Evolutionary conservation across 2,329 filamentous ascomycete species (phyloP).

Genomic region (Furcasterigmium furcatum): DNA sequence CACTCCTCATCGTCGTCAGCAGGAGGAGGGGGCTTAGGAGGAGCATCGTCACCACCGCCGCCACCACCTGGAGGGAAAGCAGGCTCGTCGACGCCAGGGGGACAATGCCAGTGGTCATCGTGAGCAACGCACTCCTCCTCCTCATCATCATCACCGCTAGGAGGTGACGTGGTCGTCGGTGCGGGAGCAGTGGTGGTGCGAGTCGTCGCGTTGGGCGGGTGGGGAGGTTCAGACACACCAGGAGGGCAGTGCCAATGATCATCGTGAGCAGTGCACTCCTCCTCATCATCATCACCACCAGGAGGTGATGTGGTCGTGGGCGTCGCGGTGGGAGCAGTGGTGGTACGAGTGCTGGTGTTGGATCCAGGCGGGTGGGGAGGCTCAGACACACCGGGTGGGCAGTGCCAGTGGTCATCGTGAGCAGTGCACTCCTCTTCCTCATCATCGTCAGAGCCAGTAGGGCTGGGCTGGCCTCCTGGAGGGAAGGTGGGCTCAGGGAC

Average conservation of each 20-base stretch:
- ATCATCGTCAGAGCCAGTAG: not conserved
- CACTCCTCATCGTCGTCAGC: not conserved
- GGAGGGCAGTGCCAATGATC: conserved; percentile 10
- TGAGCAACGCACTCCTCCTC: too few relatives aligned
- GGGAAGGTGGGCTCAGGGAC: conserved; percentile 3
- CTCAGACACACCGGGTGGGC: conserved; percentile 5
- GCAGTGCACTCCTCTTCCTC: too few relatives aligned
- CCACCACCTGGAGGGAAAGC: not conserved
- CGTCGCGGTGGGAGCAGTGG: not conserved
- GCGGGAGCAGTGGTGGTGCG: not conserved
- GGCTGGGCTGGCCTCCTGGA: not conserved
- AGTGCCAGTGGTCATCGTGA: too few relatives aligned
- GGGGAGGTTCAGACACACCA: not conserved
- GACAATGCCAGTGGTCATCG: conserved; percentile 13
- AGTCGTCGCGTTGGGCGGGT: not conserved
- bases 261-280: too few relatives aligned
- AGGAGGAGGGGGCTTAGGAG: not conserved
- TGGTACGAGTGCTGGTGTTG: not conserved
- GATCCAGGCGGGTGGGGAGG: not conserved
- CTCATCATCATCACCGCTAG: not conserved
- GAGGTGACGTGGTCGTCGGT: not conserved
- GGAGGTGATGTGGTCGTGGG: not conserved
- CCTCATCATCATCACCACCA: not conserved
- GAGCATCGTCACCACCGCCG: not conserved
- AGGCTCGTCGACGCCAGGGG: conserved; percentile 7